Evolutionary conservation across 2,329 filamentous ascomycete species (phyloP).

Genomic region (Penicillium rolfsii): DNA sequence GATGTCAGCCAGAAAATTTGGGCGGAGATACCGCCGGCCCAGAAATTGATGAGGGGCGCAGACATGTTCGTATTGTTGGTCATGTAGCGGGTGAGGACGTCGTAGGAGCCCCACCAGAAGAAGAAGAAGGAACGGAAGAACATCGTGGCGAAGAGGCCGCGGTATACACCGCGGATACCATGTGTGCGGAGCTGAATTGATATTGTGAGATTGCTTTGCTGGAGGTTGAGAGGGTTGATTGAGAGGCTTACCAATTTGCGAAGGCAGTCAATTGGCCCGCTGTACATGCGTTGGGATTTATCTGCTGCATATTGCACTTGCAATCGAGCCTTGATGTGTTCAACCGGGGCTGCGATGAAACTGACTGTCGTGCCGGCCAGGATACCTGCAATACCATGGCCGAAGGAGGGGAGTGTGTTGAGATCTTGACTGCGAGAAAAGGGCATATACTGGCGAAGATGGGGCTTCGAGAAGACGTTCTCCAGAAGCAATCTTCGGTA

Average conservation of each 20-base stretch:
- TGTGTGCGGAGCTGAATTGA: slow-evolving; percentile 56
- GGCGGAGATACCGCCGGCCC: slow-evolving; percentile 90
- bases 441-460: slow-evolving; percentile 43
- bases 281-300: slow-evolving; percentile 78
- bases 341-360: slow-evolving; percentile 89
- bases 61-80: slow-evolving; percentile 69
- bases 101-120: slow-evolving; percentile 98
- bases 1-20: slow-evolving; percentile 94
- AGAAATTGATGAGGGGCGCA: slow-evolving; percentile 87
- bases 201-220: slow-evolving; percentile 1
- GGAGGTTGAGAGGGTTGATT: neutral
- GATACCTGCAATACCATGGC: slow-evolving; percentile 85
- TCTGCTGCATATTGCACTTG: slow-evolving; percentile 89
- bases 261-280: slow-evolving; percentile 82
- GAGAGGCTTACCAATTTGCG: slow-evolving; percentile 58
- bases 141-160: slow-evolving; percentile 80
- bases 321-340: slow-evolving; percentile 91
- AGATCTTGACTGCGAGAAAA: slow-evolving; percentile 41
- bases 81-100: slow-evolving; percentile 73
- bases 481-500: slow-evolving; percentile 85
- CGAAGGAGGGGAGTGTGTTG: slow-evolving; percentile 69
- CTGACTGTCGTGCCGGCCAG: slow-evolving; percentile 87
- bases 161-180: slow-evolving; percentile 79
- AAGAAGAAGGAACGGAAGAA: slow-evolving; percentile 94
- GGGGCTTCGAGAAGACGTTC: slow-evolving; percentile 69